Evolutionary conservation across 495 filamentous ascomycete species (phyloP).

Genomic region (Parathielavia hyrcaniae): DNA sequence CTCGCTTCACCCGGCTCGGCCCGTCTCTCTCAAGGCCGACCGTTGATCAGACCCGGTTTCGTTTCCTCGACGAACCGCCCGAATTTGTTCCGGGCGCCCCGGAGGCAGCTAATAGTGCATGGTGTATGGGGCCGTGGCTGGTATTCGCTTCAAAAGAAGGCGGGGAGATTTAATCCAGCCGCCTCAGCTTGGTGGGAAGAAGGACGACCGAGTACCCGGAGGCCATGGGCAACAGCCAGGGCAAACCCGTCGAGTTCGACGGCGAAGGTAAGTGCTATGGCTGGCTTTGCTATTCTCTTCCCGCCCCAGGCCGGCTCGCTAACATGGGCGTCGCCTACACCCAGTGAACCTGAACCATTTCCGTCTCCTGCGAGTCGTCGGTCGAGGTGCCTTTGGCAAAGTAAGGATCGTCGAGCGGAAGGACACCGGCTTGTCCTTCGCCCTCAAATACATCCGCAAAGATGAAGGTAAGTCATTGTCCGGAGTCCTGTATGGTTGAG

Average conservation of each 20-base stretch:
- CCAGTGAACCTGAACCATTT: slow-evolving; percentile 97
- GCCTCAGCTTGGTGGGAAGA: neutral
- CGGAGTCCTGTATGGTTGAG: neutral
- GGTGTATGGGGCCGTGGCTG: slow-evolving; percentile 4
- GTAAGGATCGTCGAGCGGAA: slow-evolving; percentile 97
- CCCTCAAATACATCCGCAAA: slow-evolving; percentile 96
- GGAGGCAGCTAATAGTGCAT: neutral
- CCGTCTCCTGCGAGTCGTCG: slow-evolving; percentile 87
- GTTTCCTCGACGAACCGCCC: slow-evolving; percentile 7
- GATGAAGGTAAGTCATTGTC: slow-evolving; percentile 73
- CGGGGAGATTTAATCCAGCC: neutral
- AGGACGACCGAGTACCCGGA: slow-evolving; percentile 3
- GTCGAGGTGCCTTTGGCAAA: slow-evolving; percentile 96
- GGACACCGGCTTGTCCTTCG: slow-evolving; percentile 85
- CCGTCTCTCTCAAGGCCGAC: slow-evolving; percentile 7
- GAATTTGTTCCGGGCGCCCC: slow-evolving; percentile 7
- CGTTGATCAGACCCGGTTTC: slow-evolving; percentile 14
- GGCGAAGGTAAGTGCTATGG: slow-evolving; percentile 63
- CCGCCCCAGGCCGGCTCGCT: neutral
- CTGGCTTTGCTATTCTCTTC: neutral
- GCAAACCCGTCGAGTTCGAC: slow-evolving; percentile 85
- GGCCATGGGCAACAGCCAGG: slow-evolving; percentile 86
- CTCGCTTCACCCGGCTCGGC: neutral
- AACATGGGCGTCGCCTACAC: neutral
- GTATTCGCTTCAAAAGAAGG: neutral